Conservation (phyloP, 345 rosid species). For the Capsella bursapastoris region DNA sequence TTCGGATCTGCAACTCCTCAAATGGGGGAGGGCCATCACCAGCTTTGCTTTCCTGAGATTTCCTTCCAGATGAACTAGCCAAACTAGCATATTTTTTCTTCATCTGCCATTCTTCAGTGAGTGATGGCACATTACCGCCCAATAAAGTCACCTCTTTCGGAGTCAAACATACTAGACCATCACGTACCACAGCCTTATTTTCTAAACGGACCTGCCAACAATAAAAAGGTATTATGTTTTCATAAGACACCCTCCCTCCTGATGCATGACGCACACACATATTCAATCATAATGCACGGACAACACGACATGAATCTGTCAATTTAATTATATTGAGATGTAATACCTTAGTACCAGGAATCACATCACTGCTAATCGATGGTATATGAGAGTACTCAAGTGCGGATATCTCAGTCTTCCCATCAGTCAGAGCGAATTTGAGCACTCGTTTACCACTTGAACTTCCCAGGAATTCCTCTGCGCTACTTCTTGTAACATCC, state of each 20-base stretch:
- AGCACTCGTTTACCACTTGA: constrained; percentile 61
- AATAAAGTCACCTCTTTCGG: constrained; percentile 62
- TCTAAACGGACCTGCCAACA: constrained; percentile 74
- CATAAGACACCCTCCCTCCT: constrained; percentile 15
- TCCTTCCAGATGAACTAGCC: constrained; percentile 60
- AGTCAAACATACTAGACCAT: constrained; percentile 73
- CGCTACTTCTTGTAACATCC: constrained; percentile 74
- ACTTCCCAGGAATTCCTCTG: constrained; percentile 57
- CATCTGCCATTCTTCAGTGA: constrained; percentile 92
- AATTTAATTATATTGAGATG: not conserved
- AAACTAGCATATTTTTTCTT: constrained; percentile 66
- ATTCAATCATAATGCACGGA: not conserved
- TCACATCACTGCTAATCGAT: constrained; percentile 58
- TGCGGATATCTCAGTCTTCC: constrained; percentile 68
- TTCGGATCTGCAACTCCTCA: constrained; percentile 74
- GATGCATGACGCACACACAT: constrained; percentile 1
- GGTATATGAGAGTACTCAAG: constrained; percentile 71
- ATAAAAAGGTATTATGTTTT: not conserved
- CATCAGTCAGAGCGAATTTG: constrained; percentile 74
- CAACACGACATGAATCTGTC: not conserved
- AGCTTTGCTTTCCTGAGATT: constrained; percentile 53
- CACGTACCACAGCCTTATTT: constrained; percentile 64
- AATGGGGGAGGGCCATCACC: constrained; percentile 84
- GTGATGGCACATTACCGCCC: constrained; percentile 84
- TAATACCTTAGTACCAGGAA: constrained; percentile 88